Evolutionary conservation across 2,329 filamentous ascomycete genomes (phyloP).

Genomic region (Zasmidium citrigriseum): DNA sequence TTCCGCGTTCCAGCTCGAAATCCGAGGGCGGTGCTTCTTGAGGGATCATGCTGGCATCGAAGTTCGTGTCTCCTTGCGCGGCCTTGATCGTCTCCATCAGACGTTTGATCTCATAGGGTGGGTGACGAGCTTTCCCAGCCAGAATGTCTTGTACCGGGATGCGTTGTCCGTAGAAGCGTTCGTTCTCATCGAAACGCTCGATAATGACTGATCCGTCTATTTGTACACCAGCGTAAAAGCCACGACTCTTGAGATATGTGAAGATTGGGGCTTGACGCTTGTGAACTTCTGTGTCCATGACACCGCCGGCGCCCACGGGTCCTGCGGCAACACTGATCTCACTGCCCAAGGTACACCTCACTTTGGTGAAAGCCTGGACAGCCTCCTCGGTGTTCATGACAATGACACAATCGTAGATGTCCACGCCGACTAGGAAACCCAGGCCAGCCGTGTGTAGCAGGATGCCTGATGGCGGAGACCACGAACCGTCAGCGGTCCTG

Average conservation of each 20-base stretch:
- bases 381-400: constrained; percentile 87
- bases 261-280: constrained; percentile 72
- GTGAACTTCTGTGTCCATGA: constrained; percentile 69
- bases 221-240: constrained; percentile 83
- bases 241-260: constrained; percentile 86
- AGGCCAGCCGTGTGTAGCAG: constrained; percentile 86
- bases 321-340: constrained; percentile 77
- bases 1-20: constrained; percentile 56
- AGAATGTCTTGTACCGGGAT: constrained; percentile 65
- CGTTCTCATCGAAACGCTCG: constrained; percentile 85
- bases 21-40: constrained; percentile 77
- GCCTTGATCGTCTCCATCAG: constrained; percentile 83
- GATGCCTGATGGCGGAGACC: constrained; percentile 89
- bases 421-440: constrained; percentile 86
- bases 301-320: constrained; percentile 74
- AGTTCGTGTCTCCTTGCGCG: constrained; percentile 78
- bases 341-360: constrained; percentile 77
- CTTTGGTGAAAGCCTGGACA: constrained; percentile 77
- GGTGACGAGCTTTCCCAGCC: constrained; percentile 58
- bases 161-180: constrained; percentile 74
- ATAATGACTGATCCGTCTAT: constrained; percentile 86
- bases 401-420: constrained; percentile 94
- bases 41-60: constrained; percentile 68
- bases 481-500: constrained; percentile 79
- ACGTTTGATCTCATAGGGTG: constrained; percentile 58